Base-by-base conservation (phyloP, 1,284 basidiomycete genomes). In the Microbotryum scabiosae region DNA sequence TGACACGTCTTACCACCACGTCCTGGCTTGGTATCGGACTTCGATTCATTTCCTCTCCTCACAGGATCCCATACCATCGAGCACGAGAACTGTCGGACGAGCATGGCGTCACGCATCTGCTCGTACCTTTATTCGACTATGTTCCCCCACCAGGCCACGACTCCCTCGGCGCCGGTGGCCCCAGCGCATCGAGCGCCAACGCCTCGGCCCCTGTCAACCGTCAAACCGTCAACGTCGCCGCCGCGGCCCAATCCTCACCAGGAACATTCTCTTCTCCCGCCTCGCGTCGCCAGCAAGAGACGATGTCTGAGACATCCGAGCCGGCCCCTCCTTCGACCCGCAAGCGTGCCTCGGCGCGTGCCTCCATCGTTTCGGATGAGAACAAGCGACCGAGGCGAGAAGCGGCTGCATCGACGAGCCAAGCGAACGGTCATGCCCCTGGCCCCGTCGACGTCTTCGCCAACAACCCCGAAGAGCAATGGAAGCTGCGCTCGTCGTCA, bases 41-140 rank as follows among this genome's bases (percentile, higher is more conserved):
- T 12, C 36, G 28, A 41, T 28, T 45, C 23, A 9, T 45, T 56
- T 51, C 23, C 47, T 23, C 20, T 49, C 28, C 9, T 28, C 3
- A 10, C 67, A 93, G 90, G 91, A 91, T 97, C 68, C 92, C 92
- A 4, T 84, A 94, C 49, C 87, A 92, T 68, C 82, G 89, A 61
- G 92, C 90, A 36, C 84, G 87, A 62, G 89, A 92, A 67, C 84
- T 97, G 48, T 90, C 93, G 12, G 76, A 83, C n/a, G 88, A 90
- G 72, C 93, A 88, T 76, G 89, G 88, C 57, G 90, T 96, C 41
- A 84, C 86, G 21, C 83, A 85, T 52, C 80, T 91, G 56, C 82
- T 97, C 57, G 81, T 85, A 0, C 90, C 92, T 4, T 80, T 97
- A 63, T 93, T 97, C 74, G 91, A 96, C 75, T 93, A 92, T 73